Conservation (phyloP, 495 filamentous ascomycete genomes). For the Antarctomyces pellizariae region DNA sequence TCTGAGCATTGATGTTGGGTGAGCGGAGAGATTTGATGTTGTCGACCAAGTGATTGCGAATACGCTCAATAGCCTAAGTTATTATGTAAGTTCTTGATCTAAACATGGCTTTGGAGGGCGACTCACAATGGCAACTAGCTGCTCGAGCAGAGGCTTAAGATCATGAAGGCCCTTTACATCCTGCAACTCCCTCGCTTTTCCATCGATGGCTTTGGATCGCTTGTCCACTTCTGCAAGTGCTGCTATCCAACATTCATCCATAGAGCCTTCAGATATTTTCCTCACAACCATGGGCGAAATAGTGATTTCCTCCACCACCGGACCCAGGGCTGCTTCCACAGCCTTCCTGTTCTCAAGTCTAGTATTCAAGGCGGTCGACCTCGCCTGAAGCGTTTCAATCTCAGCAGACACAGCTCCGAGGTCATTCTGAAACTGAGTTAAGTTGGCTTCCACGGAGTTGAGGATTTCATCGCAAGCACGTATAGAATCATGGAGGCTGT, state of each 20-base stretch:
- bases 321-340: constrained; percentile 73
- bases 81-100: constrained; percentile 1
- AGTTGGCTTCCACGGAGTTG: constrained; percentile 73
- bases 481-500: constrained; percentile 80
- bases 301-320: constrained; percentile 77
- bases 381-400: constrained; percentile 76
- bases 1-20: constrained; percentile 86
- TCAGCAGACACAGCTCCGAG: constrained; percentile 78
- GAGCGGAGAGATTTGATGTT: constrained; percentile 84
- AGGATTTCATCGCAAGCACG: constrained; percentile 80
- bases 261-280: constrained; percentile 64
- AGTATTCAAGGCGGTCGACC: constrained; percentile 65
- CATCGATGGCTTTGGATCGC: constrained; percentile 46
- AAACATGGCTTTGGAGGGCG: neutral
- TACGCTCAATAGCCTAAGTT: constrained; percentile 65
- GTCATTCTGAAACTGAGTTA: constrained; percentile 82
- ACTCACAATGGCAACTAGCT: constrained; percentile 56
- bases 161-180: constrained; percentile 58
- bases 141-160: constrained; percentile 59
- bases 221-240: constrained; percentile 68
- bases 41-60: constrained; percentile 77
- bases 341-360: constrained; percentile 71
- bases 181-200: constrained; percentile 29
- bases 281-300: constrained; percentile 61
- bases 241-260: constrained; percentile 78